phyloP scores from a whole-genome alignment of 1,139 yeast genomes.

The Meyerozyma carpophila region DNA sequence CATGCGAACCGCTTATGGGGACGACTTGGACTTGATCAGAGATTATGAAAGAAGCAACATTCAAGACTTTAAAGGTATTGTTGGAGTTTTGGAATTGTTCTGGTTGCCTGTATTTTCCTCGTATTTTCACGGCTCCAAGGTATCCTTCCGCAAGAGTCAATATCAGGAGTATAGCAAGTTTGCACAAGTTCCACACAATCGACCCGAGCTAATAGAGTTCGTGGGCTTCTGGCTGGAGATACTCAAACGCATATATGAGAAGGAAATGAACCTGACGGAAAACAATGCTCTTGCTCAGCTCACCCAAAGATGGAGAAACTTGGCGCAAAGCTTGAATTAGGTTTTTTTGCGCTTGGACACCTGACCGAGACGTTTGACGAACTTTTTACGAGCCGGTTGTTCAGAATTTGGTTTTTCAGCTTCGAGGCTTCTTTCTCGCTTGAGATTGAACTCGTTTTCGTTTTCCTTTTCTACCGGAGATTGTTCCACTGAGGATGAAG shows the following conservation, averaged over 20 bases:
- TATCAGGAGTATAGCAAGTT: slow-evolving; percentile 15
- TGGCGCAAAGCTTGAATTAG: slow-evolving; percentile 8
- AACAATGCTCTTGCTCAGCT: slow-evolving; percentile 33
- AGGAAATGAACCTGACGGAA: slow-evolving; percentile 33
- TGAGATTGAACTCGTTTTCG: slow-evolving; percentile 1
- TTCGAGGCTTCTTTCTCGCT: slow-evolving; percentile 10
- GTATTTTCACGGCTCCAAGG: slow-evolving; percentile 24
- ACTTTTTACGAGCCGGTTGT: background rate
- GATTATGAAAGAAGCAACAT: slow-evolving; percentile 39
- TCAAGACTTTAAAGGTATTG: slow-evolving; percentile 35
- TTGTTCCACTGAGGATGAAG: background rate
- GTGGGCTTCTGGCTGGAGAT: slow-evolving; percentile 48
- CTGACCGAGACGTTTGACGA: background rate
- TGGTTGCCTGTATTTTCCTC: slow-evolving; percentile 58
- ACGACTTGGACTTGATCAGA: slow-evolving; percentile 44
- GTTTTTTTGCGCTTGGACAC: background rate
- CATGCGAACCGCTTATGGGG: slow-evolving; percentile 54
- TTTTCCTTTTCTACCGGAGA: slow-evolving; percentile 1
- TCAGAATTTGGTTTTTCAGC: slow-evolving; percentile 4
- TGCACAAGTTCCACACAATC: slow-evolving; percentile 22
- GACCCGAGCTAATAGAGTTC: slow-evolving; percentile 31
- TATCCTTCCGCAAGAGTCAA: slow-evolving; percentile 22
- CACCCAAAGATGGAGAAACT: slow-evolving; percentile 34
- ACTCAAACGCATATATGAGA: slow-evolving; percentile 34
- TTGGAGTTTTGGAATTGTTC: slow-evolving; percentile 37